Evolutionary conservation across 2,329 filamentous ascomycete species (phyloP), one percentile per base, ranked within the genome.

Genomic region (Dryadomyces sulphureus): DNA sequence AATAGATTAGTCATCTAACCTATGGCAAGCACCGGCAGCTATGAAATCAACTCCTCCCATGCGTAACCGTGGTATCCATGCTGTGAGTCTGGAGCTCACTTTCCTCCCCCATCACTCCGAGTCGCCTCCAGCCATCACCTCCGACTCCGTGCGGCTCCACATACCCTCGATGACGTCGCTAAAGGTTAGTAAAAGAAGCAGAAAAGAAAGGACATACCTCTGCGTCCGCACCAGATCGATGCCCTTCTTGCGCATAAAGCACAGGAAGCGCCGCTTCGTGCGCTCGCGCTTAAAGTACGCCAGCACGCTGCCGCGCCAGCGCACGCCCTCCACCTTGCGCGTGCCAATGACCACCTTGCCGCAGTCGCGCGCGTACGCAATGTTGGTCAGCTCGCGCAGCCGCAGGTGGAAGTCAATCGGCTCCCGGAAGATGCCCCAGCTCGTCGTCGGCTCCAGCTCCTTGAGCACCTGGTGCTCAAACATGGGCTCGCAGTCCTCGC

Each of bases 391-490:
- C 45, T 75, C 70, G 2, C 62, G 56, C 17, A 73, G 53, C 2
- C 62, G 60, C 21, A 75, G 52, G 49, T 70, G 63, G 48, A 77
- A 75, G 54, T 73, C 65, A 45, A 70, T 63, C 2, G 69, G 67
- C 22, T 69, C 63, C 49, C 66, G 64, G 53, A 73, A 72, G 11
- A 67, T 59, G 6, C 65, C 68, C 73, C 73, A 77, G 1, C 56
- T 56, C 2, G 64, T 61, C 2, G 25, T 22, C 14, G 66, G 66
- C 17, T 50, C 47, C n/a, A 64, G 60, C 16, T 69, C 64, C 39
- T 64, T 65, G 5, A 76, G 62, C 1, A 75, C 67, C 53, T 75
- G 72, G 51, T 76, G 73, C 59, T 75, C 68, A 45, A 76, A 70
- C 41, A 60, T 52, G 20, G 56, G 44, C 21, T 60, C 60, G 14